A percentile compares a stretch with the other conserved stretches of the same genome.
These are phyloP conservation scores for Pythium monospermum DNA, from an alignment of 352 stramenopile species.

Conservation along the genomic window DNA sequence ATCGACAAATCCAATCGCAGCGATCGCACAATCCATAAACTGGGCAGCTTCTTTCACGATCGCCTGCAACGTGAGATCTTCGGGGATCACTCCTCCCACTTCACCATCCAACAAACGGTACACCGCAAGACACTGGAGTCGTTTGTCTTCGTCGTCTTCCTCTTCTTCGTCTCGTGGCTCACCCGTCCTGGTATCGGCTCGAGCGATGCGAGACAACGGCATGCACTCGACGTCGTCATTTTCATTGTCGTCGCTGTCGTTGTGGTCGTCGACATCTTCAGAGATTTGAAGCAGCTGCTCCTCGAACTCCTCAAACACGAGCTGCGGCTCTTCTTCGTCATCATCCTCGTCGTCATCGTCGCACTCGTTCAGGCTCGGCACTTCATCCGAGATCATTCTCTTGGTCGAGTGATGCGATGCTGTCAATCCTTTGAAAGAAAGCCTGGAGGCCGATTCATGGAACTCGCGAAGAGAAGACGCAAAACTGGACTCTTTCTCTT, in stretches of 20 bases:
- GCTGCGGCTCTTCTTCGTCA: not conserved
- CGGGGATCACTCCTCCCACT: constrained; percentile 9
- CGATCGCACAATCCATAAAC: constrained; percentile 39
- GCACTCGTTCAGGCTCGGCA: constrained; percentile 27
- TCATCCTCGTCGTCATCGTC: constrained; percentile 21
- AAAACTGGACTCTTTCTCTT: too few species aligned
- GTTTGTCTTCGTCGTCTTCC: constrained; percentile 33
- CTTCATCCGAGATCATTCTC: not conserved
- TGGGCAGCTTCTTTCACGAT: constrained; percentile 57
- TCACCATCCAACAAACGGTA: constrained; percentile 49
- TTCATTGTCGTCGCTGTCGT: constrained; percentile 13
- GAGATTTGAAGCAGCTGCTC: not conserved
- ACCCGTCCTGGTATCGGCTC: constrained; percentile 11
- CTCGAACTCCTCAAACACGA: not conserved
- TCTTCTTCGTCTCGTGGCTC: constrained; percentile 9
- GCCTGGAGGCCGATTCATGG: constrained; percentile 59
- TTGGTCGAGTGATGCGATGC: not conserved
- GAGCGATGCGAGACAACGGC: constrained; percentile 32
- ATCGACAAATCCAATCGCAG: constrained; percentile 64
- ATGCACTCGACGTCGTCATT: constrained; percentile 37
- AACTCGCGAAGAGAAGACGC: constrained; percentile 61
- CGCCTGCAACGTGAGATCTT: constrained; percentile 19
- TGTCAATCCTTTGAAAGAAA: constrained; percentile 21
- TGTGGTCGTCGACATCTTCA: constrained; percentile 22
- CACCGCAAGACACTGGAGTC: constrained; percentile 32